Evolutionary conservation across 495 filamentous ascomycete species (phyloP).

Genomic region (Platismatia glauca): DNA sequence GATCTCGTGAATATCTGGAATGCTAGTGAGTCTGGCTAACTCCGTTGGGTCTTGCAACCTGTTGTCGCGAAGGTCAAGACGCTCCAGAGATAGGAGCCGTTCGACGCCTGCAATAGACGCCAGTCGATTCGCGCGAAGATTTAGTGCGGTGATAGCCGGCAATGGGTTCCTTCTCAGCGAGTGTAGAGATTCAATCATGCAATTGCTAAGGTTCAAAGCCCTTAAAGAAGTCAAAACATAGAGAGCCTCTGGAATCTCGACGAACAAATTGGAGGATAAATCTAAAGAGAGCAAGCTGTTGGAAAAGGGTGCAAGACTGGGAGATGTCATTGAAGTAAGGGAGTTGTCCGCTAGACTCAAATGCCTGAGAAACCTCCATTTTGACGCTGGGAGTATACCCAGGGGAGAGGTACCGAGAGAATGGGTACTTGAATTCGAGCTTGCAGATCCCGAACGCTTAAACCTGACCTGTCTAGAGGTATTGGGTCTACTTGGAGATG

Average conservation of each 20-base stretch:
- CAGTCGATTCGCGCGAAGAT: constrained; percentile 82
- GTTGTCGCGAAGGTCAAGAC: constrained; percentile 89
- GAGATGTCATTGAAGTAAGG: constrained; percentile 63
- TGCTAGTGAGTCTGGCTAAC: constrained; percentile 76
- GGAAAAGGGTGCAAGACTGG: constrained; percentile 70
- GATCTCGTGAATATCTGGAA: constrained; percentile 85
- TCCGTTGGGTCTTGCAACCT: constrained; percentile 82
- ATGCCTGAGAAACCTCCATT: constrained; percentile 91
- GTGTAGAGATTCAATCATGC: constrained; percentile 94
- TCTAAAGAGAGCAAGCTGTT: constrained; percentile 85
- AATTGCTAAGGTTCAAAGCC: constrained; percentile 85
- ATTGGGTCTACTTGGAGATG: constrained; percentile 66
- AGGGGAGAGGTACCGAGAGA: constrained; percentile 57
- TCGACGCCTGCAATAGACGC: constrained; percentile 85
- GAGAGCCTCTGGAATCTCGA: constrained; percentile 82
- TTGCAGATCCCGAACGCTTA: constrained; percentile 83
- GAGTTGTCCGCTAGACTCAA: constrained; percentile 87
- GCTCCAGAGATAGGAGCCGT: constrained; percentile 75
- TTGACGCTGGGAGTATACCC: constrained; percentile 63
- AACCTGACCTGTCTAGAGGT: constrained; percentile 70
- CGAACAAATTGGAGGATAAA: constrained; percentile 82
- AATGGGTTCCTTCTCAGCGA: constrained; percentile 79
- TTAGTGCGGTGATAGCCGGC: constrained; percentile 86
- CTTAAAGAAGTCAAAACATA: constrained; percentile 71
- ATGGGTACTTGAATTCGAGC: constrained; percentile 76